These are phyloP conservation scores for Trametes meyenii DNA, from an alignment of 768 basidiomycete genomes.

Conservation along the genomic window DNA sequence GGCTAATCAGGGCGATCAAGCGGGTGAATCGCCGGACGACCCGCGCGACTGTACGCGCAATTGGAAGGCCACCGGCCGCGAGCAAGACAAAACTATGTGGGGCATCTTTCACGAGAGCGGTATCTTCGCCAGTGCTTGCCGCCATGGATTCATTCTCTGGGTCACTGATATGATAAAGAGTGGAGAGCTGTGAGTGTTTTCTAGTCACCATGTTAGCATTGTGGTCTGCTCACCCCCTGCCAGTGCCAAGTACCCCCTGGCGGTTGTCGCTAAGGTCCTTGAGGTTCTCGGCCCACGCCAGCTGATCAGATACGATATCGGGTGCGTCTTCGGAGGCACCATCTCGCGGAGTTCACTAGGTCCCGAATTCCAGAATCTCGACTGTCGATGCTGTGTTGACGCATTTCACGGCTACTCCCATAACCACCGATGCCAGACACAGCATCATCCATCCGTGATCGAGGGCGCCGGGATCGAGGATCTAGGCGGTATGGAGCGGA, in stretches of 20 bases:
- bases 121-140: slow-evolving; percentile 34
- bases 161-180: slow-evolving; percentile 21
- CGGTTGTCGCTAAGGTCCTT: slow-evolving; percentile 14
- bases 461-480: slow-evolving; percentile 40
- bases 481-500: slow-evolving; percentile 22
- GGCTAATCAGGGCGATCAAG: slow-evolving; percentile 2
- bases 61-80: slow-evolving; percentile 35
- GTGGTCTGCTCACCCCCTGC: no score
- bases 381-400: slow-evolving; percentile 18
- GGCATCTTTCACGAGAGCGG: slow-evolving; percentile 42
- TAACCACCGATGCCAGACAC: slow-evolving; percentile 37
- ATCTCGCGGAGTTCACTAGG: slow-evolving; percentile 16
- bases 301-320: slow-evolving; percentile 23
- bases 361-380: neutral
- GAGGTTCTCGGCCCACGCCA: neutral
- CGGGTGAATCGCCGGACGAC: slow-evolving; percentile 21
- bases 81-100: slow-evolving; percentile 39
- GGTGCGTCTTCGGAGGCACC: slow-evolving; percentile 21
- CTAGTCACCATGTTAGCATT: no score
- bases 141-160: slow-evolving; percentile 27
- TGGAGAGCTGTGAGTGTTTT: slow-evolving; percentile 28
- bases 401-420: slow-evolving; percentile 42
- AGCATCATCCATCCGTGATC: slow-evolving; percentile 36
- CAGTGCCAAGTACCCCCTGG: slow-evolving; percentile 31
- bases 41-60: slow-evolving; percentile 31